These are phyloP conservation scores for Fragaria vesca DNA, from an alignment of 306 rosid species.

Conservation along the genomic window DNA sequence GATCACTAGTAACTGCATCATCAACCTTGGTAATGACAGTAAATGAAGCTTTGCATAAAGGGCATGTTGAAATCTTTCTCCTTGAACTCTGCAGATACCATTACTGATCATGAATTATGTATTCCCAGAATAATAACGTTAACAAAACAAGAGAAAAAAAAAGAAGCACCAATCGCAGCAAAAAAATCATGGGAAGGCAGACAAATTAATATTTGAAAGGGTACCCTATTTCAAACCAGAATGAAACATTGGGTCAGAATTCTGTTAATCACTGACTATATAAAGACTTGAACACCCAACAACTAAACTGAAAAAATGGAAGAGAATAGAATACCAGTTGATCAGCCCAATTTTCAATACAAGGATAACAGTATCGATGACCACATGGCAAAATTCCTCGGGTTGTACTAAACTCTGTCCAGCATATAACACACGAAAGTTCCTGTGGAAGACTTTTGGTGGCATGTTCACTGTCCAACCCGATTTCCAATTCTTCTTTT, in stretches of 20 bases:
- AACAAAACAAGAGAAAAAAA: background rate
- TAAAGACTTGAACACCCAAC: background rate
- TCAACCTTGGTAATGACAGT: slow-evolving; percentile 59
- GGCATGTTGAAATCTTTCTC: slow-evolving; percentile 66
- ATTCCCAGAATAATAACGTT: background rate
- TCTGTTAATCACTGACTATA: background rate
- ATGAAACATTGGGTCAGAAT: background rate
- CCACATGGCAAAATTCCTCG: slow-evolving; percentile 85
- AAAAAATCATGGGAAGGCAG: background rate
- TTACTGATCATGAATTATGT: slow-evolving; percentile 26
- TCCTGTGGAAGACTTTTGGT: slow-evolving; percentile 39
- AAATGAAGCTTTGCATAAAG: slow-evolving; percentile 84
- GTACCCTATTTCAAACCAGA: background rate
- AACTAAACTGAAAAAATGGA: background rate
- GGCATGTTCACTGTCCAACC: slow-evolving; percentile 27
- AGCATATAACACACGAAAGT: slow-evolving; percentile 87
- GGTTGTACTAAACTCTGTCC: slow-evolving; percentile 66
- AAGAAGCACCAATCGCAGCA: background rate
- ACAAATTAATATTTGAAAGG: background rate
- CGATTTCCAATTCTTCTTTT: slow-evolving; percentile 24
- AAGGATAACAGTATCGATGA: slow-evolving; percentile 80
- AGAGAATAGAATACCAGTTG: slow-evolving; percentile 47
- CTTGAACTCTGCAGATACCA: slow-evolving; percentile 47
- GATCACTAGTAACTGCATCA: slow-evolving; percentile 58
- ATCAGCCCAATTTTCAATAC: slow-evolving; percentile 80